Conservation (phyloP, 805 yeast genomes). For the Kockiozyma suomiensis region DNA sequence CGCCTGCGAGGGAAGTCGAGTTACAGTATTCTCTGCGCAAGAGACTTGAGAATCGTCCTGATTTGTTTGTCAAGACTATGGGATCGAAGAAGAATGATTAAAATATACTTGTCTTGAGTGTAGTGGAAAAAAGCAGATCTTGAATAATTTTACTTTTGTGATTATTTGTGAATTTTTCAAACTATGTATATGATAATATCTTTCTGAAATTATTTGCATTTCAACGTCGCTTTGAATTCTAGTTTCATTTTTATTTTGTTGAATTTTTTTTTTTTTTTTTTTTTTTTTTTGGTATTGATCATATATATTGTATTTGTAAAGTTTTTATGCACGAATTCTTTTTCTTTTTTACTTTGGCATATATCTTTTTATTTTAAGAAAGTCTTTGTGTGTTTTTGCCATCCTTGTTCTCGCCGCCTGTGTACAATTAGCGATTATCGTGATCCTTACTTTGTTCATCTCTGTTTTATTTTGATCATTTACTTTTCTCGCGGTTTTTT, state of each 20-base stretch:
- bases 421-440: no score
- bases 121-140: no score
- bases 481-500: neutral
- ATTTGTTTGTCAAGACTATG: slow-evolving; percentile 12
- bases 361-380: no score
- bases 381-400: no score
- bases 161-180: neutral
- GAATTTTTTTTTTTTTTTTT: neutral
- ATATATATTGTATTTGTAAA: no score
- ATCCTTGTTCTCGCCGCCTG: no score
- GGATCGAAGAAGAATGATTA: slow-evolving; percentile 11
- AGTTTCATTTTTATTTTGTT: neutral
- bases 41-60: slow-evolving; percentile 27
- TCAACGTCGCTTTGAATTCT: neutral
- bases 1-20: slow-evolving; percentile 23
- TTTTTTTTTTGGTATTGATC: neutral
- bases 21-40: slow-evolving; percentile 27
- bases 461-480: no score
- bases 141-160: neutral
- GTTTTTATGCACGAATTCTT: neutral
- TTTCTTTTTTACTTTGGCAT: no score
- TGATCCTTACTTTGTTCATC: no score
- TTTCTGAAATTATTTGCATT: neutral
- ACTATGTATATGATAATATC: neutral
- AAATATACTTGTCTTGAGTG: neutral